A percentile compares a stretch with the other conserved stretches of the same genome.
phyloP scores from a whole-genome alignment of 2,329 filamentous ascomycete genomes.

The Chaetomiaceae sp. region DNA sequence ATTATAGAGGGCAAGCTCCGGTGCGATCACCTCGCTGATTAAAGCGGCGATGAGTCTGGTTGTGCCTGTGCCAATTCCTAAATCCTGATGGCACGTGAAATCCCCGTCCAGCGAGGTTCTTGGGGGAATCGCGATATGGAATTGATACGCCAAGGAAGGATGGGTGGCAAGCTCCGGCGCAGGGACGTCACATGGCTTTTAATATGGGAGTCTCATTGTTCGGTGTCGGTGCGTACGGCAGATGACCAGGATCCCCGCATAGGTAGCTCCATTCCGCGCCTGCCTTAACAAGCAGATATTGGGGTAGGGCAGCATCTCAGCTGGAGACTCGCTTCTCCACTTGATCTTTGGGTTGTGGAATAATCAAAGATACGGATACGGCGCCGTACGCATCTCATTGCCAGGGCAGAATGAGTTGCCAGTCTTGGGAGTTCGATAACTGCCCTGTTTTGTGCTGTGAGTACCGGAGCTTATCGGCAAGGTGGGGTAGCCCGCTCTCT shows the following conservation, averaged over 20 bases:
- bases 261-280: background rate
- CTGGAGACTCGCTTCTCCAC: background rate
- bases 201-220: too few species aligned
- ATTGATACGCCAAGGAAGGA: background rate
- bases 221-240: background rate
- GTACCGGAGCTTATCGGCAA: background rate
- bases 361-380: background rate
- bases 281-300: background rate
- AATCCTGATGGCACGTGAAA: too few species aligned
- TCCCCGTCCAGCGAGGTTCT: background rate
- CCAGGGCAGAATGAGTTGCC: background rate
- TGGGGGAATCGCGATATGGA: background rate
- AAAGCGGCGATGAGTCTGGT: too few species aligned
- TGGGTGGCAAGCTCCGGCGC: background rate
- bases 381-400: background rate
- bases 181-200: background rate
- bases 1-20: background rate
- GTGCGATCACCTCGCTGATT: too few species aligned
- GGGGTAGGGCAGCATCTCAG: background rate
- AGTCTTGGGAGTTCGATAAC: background rate
- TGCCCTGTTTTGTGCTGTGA: background rate
- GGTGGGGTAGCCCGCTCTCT: background rate
- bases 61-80: too few species aligned
- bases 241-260: constrained; percentile 1
- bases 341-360: background rate